A percentile compares a stretch with the other conserved stretches of the same genome.
These are phyloP conservation scores for Galerina sulciceps DNA, from an alignment of 768 basidiomycete species.

Conservation along the genomic window DNA sequence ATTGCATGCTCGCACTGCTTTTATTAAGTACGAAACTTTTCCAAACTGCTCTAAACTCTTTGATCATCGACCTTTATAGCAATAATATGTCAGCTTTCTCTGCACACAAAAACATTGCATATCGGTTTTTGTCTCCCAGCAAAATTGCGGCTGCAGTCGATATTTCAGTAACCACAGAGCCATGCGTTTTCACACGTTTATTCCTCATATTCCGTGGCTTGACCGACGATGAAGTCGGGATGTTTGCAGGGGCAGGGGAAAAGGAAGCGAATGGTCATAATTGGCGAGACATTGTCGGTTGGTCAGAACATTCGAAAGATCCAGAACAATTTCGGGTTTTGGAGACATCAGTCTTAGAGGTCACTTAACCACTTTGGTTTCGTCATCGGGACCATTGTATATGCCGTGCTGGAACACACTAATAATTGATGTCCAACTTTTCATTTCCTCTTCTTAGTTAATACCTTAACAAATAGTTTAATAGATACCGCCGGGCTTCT, in stretches of 20 bases:
- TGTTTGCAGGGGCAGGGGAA: slow-evolving; percentile 80
- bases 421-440: no score
- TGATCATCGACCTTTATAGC: slow-evolving; percentile 39
- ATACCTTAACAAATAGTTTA: no score
- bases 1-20: slow-evolving; percentile 78
- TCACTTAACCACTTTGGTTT: slow-evolving; percentile 38
- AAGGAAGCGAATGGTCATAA: slow-evolving; percentile 84
- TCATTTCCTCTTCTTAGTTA: no score
- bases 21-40: slow-evolving; percentile 65
- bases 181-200: slow-evolving; percentile 81
- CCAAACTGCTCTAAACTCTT: neutral
- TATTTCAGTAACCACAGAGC: slow-evolving; percentile 80
- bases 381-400: no score
- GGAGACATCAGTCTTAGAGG: slow-evolving; percentile 80
- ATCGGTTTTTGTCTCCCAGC: slow-evolving; percentile 81
- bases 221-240: slow-evolving; percentile 75
- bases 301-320: slow-evolving; percentile 83
- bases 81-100: slow-evolving; percentile 78
- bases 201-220: slow-evolving; percentile 89
- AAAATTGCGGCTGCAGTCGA: slow-evolving; percentile 88
- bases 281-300: slow-evolving; percentile 82
- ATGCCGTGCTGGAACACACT: no score
- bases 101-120: slow-evolving; percentile 84
- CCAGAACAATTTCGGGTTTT: slow-evolving; percentile 74
- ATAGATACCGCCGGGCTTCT: no score